Base-by-base conservation (phyloP, 1,139 yeast genomes). In the Pichia sp. region DNA sequence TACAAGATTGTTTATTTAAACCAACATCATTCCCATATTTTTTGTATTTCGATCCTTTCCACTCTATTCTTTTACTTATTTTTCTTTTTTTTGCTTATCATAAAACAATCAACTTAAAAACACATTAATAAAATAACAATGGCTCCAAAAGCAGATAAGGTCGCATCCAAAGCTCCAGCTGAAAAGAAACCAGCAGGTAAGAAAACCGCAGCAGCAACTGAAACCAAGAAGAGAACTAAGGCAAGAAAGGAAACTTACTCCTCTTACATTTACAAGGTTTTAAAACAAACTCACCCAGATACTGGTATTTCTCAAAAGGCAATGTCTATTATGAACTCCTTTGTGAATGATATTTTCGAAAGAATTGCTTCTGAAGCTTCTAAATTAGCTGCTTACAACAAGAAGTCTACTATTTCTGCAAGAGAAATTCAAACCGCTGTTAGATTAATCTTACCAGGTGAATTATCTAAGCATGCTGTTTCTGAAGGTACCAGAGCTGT, bases 401-500 rank as follows among this genome's bases (percentile, higher is more conserved):
- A 91, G 80, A 89, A 89, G 76, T 88, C 96, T 46, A 91, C 98
- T 63, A 91, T 91, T 64, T 88, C 97, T 54, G 95, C 98, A 49
- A 88, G 98, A 78, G 98, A 91, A 74, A 91, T 91, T 65, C 98
- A 91, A 75, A 91, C 97, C 60, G 96, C 98, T 59, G 98, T 91
- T 59, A 86, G 97, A 80, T 83, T 91, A 66, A 91, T 91, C 74
- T 84, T 91, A 63, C 98, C 98, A 57, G 98, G 98, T 81, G 98
- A 91, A 76, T 81, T 91, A 71, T 96, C 98, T 59, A 91, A 89
- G 80, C 97, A 89, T 73, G 96, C 97, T 62, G 96, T 88, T 62
- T 85, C 96, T 61, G 97, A 89, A 75, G 97, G 97, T 79, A 89
- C 97, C 62, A 88, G 96, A 83, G 96, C 98, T 70, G 97, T 91